These are phyloP conservation scores for Liquidambar formosana DNA, from an alignment of 164 flowering plant genomes.

Conservation along the genomic window DNA sequence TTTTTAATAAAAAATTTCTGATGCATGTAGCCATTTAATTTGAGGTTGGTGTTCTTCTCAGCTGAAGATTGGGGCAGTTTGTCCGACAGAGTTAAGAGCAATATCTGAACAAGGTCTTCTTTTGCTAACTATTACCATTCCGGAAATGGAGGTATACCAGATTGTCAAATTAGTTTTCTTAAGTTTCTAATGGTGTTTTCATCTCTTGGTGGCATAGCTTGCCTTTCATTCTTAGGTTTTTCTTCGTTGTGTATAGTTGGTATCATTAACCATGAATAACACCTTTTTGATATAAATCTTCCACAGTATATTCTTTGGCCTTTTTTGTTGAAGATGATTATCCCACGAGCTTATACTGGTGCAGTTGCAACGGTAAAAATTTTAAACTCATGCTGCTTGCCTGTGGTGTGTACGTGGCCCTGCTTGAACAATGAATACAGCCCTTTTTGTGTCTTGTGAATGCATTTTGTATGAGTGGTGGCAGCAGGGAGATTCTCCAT, in stretches of 20 bases:
- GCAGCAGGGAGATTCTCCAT: not conserved
- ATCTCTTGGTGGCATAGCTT: not conserved
- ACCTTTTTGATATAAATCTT: not conserved
- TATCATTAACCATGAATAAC: not conserved
- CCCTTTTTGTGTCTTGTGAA: not conserved
- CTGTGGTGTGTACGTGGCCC: not conserved
- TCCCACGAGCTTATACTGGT: conserved; percentile 75
- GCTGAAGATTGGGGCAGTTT: conserved; percentile 59
- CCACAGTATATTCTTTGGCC: conserved; percentile 93
- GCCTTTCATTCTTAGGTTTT: not conserved
- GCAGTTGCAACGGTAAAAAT: conserved; percentile 80
- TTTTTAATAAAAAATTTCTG: no score
- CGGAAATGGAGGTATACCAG: conserved; percentile 92
- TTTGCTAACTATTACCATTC: conserved; percentile 83
- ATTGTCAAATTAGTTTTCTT: not conserved
- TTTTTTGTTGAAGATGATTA: conserved; percentile 86
- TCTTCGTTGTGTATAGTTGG: not conserved
- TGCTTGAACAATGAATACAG: not conserved
- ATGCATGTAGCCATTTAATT: no score
- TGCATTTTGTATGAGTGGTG: not conserved
- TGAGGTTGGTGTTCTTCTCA: conserved; percentile 25
- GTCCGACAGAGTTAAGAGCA: conserved; percentile 59
- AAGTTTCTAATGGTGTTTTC: not conserved
- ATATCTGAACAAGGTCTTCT: conserved; percentile 90
- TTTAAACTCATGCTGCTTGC: no score